A percentile compares a stretch with the other conserved stretches of the same genome.
These are phyloP conservation scores for Globisporangium cederbergense DNA, from an alignment of 352 stramenopile genomes.

Conservation along the genomic window DNA sequence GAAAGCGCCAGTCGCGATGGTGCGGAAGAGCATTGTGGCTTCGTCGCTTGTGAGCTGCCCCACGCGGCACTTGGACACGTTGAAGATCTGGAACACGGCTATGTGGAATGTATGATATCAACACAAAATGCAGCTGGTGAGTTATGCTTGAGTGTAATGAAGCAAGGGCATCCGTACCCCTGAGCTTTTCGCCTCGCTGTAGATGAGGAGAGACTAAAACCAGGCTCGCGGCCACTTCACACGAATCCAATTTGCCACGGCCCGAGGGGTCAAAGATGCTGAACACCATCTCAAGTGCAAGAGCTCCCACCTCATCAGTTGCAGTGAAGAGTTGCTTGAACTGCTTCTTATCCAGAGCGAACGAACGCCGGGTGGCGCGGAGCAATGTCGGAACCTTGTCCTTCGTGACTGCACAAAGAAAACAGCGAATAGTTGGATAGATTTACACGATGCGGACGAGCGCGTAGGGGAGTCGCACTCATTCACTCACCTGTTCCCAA, in stretches of 20 bases:
- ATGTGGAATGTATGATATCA: background rate
- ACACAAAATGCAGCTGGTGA: too few species aligned
- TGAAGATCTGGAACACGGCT: conserved; percentile 34
- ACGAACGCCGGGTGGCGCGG: background rate
- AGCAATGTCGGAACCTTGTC: background rate
- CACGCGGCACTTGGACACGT: conserved; percentile 26
- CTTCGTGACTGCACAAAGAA: background rate
- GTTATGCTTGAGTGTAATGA: too few species aligned
- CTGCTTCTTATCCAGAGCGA: background rate
- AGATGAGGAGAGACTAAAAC: conserved; percentile 21
- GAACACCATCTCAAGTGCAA: conserved; percentile 15
- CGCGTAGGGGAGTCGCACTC: too few species aligned
- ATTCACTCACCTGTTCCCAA: background rate
- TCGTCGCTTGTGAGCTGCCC: conserved; percentile 29
- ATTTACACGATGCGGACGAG: too few species aligned
- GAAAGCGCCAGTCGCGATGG: conserved; percentile 10
- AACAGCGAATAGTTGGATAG: background rate
- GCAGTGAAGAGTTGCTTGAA: background rate
- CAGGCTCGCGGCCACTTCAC: conserved; percentile 22
- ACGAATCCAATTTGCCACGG: conserved; percentile 17
- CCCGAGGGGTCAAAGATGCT: conserved; percentile 18
- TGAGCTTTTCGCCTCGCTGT: conserved; percentile 19
- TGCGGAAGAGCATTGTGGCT: conserved; percentile 29
- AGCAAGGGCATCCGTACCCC: conserved; percentile 8
- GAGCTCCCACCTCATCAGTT: background rate